Evolutionary conservation across 75 land plant genomes (phyloP), one percentile per base, ranked within the genome.

Genomic region (Pinus tabuliformis): DNA sequence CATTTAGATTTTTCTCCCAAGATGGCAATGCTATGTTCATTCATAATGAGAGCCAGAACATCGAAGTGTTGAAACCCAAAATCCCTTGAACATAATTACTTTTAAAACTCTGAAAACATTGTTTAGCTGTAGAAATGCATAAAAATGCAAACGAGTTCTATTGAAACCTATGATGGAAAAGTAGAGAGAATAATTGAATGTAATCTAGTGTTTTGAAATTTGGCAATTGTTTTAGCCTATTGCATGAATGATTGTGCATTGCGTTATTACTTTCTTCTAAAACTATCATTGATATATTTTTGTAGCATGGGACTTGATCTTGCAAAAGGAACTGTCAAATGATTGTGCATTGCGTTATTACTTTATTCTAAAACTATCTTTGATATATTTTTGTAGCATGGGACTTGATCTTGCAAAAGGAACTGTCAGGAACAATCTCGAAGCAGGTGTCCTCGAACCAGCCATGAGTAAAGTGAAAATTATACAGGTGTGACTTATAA

Each of bases 381-480:
- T 79, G 75, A 4, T 73, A 28, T 58, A 17, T 56, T 68, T 22
- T 73, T 87, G 75, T 87, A 96, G 99, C 79, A 92, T 87, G 89
- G 99, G 99, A 17, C 76, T 97, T 16, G 99, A 97, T 45, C 91
- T 97, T 75, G 56, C 68, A 36, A 94, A 97, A 58, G 99, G 99
- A 24, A 80, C 77, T 9, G 78, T 94, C 22, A 85, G 97, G 63
- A 92, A 94, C 85, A 94, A 94, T 77, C 83, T 97, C 15, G 98
- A 97, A 81, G 98, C 98, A 65, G 99, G 99, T 26, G 99, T 92
- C 33, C 88, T 97, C 58, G 99, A 94, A 77, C 99, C 99, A 76
- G 91, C 99, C n/a, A 92, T 97, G 95, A 94, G 98, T 83, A 97
- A 94, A 90, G 89, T 92, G 37, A 97, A 97, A 79, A 97, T 94